A percentile compares a stretch with the other conserved stretches of the same genome.
Evolutionary conservation across 257 asterid species (phyloP).

Genomic region (Verbena officinalis): DNA sequence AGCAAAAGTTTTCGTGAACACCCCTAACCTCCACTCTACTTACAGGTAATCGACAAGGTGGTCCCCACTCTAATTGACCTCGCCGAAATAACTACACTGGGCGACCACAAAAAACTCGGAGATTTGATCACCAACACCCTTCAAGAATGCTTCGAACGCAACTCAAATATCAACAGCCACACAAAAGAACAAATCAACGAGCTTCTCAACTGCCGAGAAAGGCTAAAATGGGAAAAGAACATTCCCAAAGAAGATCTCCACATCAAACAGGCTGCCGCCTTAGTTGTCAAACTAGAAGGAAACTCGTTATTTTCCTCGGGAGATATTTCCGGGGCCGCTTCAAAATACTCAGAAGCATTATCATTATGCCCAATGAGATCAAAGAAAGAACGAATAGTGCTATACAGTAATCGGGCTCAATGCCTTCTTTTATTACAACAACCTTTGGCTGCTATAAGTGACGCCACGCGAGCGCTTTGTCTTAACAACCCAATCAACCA

Average conservation of each 20-base stretch:
- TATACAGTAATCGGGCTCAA: constrained; percentile 94
- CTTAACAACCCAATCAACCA: constrained; percentile 92
- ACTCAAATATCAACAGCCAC: constrained; percentile 44
- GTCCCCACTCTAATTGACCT: constrained; percentile 85
- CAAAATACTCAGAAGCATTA: constrained; percentile 88
- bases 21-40: neutral
- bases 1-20: no score
- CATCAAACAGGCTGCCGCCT: constrained; percentile 95
- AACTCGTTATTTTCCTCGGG: constrained; percentile 91
- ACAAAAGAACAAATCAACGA: constrained; percentile 74
- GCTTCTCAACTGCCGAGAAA: constrained; percentile 67
- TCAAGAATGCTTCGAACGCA: constrained; percentile 70
- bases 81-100: constrained; percentile 80
- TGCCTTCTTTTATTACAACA: constrained; percentile 90
- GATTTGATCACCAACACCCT: constrained; percentile 76
- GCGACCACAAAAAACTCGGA: constrained; percentile 95
- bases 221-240: constrained; percentile 88
- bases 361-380: constrained; percentile 91
- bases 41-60: constrained; percentile 77
- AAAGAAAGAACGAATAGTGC: constrained; percentile 85
- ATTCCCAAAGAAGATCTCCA: constrained; percentile 99
- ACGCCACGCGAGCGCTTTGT: constrained; percentile 89
- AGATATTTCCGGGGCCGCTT: constrained; percentile 89
- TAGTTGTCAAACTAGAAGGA: constrained; percentile 96
- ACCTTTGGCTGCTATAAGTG: constrained; percentile 91